Conservation (phyloP, 2,329 filamentous ascomycete genomes). For the Herpomyces periplanetae region DNA sequence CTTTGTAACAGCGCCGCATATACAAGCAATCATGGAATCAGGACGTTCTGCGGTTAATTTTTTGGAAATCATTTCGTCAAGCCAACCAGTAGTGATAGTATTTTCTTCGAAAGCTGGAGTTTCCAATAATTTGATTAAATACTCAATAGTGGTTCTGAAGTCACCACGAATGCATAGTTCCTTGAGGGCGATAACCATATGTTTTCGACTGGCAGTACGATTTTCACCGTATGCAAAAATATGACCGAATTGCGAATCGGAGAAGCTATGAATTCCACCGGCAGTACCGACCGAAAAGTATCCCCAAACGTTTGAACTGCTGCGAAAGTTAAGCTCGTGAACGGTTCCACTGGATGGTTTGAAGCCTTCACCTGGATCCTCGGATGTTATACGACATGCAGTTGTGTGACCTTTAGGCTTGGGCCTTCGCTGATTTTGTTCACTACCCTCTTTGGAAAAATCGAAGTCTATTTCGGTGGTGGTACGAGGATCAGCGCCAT, state of each 20-base stretch:
- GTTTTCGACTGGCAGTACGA: conserved; percentile 71
- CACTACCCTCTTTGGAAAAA: conserved; percentile 52
- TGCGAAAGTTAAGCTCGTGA: conserved; percentile 95
- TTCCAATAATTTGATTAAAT: conserved; percentile 90
- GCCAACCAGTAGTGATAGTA: conserved; percentile 93
- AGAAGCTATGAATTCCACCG: conserved; percentile 94
- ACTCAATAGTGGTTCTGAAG: conserved; percentile 92
- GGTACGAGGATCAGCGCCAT: conserved; percentile 68
- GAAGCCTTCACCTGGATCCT: conserved; percentile 94
- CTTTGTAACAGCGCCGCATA: conserved; percentile 77
- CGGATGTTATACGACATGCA: conserved; percentile 91
- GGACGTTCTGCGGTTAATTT: conserved; percentile 84
- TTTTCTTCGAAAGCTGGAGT: conserved; percentile 95
- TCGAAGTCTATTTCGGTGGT: conserved; percentile 73
- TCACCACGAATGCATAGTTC: conserved; percentile 97
- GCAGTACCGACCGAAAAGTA: conserved; percentile 96
- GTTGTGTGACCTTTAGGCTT: conserved; percentile 88
- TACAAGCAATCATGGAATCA: conserved; percentile 64
- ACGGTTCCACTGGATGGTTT: conserved; percentile 97
- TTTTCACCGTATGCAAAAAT: conserved; percentile 98
- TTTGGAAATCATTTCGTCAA: conserved; percentile 92
- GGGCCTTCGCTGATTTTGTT: conserved; percentile 49
- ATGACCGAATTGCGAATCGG: conserved; percentile 91
- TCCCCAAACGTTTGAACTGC: conserved; percentile 95
- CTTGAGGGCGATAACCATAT: conserved; percentile 96